Base-by-base conservation (phyloP, 345 rosid species). In the Melastoma malabathricum region DNA sequence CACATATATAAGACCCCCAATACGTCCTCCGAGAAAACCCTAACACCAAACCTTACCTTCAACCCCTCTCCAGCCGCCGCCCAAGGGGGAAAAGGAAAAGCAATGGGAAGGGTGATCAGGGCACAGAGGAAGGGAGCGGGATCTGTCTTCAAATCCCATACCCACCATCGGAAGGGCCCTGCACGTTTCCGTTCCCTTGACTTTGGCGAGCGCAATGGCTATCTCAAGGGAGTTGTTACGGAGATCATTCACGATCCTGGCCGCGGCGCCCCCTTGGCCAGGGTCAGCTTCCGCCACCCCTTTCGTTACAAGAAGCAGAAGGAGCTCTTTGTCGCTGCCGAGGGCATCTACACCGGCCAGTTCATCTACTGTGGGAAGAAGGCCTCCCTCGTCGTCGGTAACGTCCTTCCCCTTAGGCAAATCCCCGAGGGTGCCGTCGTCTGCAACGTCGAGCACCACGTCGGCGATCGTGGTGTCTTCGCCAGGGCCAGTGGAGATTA, bases 351-450 rank as follows among this genome's bases (percentile, higher is more conserved):
- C 69, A 69, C 74, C 2, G 82, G 85, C 0, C 81, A 75, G 77
- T 79, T 75, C 57, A 59, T 79, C 18, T 79, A 75, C 68, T 79
- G 82, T 13, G 82, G 85, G 9, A 79, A 73, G 75, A 79, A 79
- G 60, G 81, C 81, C 39, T 66, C 55, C n/a, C 69, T 79, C 4
- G 44, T 75, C 47, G 85, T 79, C 23, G 85, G 85, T 9, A 79
- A 79, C 44, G 81, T 79, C 3, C 41, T 75, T 22, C 82, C 85
- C 6, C 19, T 79, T 51, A 64, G 76, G 56, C 58, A 71, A 27
- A 65, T 75, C 41, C 80, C 76, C 17, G 80, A 75, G 49, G 80
- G 80, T 1, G 76, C 76, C 38, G 80, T 71, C 4, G 72, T 71
- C 3, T 75, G 76, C 53, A 75, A 75, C 61, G 80, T 71, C 2